Evolutionary conservation across 768 basidiomycete species (phyloP), one percentile per base, ranked within the genome.

Genomic region (Lentinula raphanica): DNA sequence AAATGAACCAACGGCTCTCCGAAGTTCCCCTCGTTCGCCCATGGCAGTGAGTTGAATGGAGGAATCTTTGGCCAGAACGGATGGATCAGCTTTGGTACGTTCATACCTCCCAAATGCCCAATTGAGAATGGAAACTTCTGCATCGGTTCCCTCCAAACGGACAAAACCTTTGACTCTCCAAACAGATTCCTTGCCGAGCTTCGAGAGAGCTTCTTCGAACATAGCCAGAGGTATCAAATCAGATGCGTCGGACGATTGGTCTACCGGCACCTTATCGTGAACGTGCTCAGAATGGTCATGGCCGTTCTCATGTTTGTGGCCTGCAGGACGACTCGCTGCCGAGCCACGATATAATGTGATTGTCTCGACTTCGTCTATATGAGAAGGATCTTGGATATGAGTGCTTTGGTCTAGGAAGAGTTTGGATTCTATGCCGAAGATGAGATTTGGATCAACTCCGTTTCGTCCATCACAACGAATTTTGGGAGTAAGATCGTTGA

Each of bases 91-190:
- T 19, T 69, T 63, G 3, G 69, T 74, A 11, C 85, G 79, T 27
- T 94, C 91, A 67, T 82, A 86, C 39, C 94, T 82, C 13, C 92
- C 92, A 72, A 97, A 98, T 6, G 94, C 94, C 92, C 93, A 98
- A 67, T 98, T 98, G 59, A 96, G 64, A 59, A 94, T 88, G 66
- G 79, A 68, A 61, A 23, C 28, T 9, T 42, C 46, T 25, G 25
- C 21, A 7, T 73, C 70, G 19, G 68, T 69, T 25, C 68, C 69
- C 25, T 62, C 62, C 5, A 91, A 68, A 38, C 79, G 79, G 23
- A 95, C 77, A 65, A 94, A 92, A 17, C 94, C 95, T 67, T 98
- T 98, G 32, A 95, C 87, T 62, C 89, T 73, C 84, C 88, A 94
- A 8, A 92, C 74, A 1, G 73, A 70, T 66, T 92, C 91, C 61